Percentiles rank a stretch among this genome's conserved stretches.
Evolutionary conservation across 1,284 basidiomycete species (phyloP).

Genomic region (Schizopora paradoxa): DNA sequence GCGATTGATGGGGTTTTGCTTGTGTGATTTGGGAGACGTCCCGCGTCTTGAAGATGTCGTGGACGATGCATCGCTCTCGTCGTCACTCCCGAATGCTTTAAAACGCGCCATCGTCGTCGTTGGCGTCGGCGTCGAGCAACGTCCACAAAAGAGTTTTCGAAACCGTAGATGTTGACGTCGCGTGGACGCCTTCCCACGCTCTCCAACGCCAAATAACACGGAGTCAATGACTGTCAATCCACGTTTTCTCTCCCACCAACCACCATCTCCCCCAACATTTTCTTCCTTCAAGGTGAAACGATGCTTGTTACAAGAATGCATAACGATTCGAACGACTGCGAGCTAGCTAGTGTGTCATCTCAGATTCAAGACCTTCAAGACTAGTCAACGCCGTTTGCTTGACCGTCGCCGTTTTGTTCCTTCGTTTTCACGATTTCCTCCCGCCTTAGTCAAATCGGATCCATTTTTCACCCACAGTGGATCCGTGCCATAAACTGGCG

Average conservation of each 20-base stretch:
- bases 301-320: too few relatives aligned
- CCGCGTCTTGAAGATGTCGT: background rate
- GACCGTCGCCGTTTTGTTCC: background rate
- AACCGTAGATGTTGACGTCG: background rate
- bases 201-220: background rate
- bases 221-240: background rate
- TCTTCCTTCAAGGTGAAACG: background rate
- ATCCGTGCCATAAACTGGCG: conserved; percentile 53
- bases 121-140: background rate
- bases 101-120: conserved; percentile 16
- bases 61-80: conserved; percentile 8
- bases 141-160: background rate
- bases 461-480: conserved; percentile 27
- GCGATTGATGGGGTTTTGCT: conserved; percentile 1
- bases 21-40: conserved; percentile 7
- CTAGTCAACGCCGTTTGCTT: background rate
- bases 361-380: too few relatives aligned
- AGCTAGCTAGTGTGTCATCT: too few relatives aligned
- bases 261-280: background rate
- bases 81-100: conserved; percentile 12
- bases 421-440: conserved; percentile 22
- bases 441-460: conserved; percentile 40
- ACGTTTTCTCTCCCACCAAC: background rate
- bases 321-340: too few relatives aligned
- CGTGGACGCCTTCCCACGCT: background rate